These are phyloP conservation scores for Lyophyllum semitale DNA, from an alignment of 768 basidiomycete genomes.

Conservation along the genomic window DNA sequence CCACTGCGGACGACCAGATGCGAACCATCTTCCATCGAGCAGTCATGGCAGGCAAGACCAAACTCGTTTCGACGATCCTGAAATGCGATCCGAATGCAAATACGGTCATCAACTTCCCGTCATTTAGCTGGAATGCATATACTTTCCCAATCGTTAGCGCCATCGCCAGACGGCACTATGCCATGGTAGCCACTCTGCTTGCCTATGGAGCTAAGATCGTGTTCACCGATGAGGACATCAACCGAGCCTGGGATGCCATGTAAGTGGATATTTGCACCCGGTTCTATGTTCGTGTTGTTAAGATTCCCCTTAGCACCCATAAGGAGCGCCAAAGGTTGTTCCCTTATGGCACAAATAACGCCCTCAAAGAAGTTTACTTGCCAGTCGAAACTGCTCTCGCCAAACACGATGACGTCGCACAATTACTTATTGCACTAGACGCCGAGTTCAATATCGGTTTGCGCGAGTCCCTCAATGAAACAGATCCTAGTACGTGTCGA, in stretches of 20 bases:
- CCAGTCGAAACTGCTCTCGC: slow-evolving; percentile 41
- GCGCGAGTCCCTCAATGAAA: slow-evolving; percentile 21
- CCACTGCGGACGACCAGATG: slow-evolving; percentile 38
- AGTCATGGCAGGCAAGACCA: slow-evolving; percentile 34
- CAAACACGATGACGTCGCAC: slow-evolving; percentile 36
- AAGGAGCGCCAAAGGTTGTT: slow-evolving; percentile 17
- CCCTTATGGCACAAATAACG: slow-evolving; percentile 24
- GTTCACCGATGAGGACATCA: slow-evolving; percentile 36
- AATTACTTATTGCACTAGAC: slow-evolving; percentile 39
- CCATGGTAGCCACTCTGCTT: slow-evolving; percentile 37
- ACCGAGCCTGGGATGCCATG: slow-evolving; percentile 33
- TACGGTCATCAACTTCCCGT: slow-evolving; percentile 40
- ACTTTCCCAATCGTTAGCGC: slow-evolving; percentile 41
- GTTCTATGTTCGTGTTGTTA: not conserved
- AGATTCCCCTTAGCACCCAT: slow-evolving; percentile 10
- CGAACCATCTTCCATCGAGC: slow-evolving; percentile 44
- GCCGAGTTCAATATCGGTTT: slow-evolving; percentile 35
- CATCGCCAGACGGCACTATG: slow-evolving; percentile 32
- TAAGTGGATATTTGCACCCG: slow-evolving; percentile 16
- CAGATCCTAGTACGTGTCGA: slow-evolving; percentile 18
- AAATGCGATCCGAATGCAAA: slow-evolving; percentile 41
- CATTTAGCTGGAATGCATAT: slow-evolving; percentile 23
- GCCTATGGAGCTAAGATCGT: slow-evolving; percentile 42
- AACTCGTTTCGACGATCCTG: slow-evolving; percentile 42
- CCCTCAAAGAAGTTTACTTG: slow-evolving; percentile 26